A percentile compares a stretch with the other conserved stretches of the same genome.
phyloP scores from a whole-genome alignment of 306 rosid species.

The Trifolium pratense region DNA sequence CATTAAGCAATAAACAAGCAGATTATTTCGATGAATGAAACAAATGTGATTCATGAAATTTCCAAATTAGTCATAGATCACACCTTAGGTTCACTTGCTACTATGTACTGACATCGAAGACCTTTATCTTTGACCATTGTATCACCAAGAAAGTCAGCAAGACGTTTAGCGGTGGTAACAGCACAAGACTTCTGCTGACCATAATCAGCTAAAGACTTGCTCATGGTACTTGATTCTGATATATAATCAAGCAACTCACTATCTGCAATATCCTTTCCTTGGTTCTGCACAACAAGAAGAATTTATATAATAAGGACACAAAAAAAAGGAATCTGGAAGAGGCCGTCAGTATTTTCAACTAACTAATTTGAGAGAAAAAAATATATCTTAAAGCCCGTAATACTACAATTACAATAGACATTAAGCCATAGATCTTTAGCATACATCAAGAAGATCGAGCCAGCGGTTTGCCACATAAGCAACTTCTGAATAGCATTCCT shows the following conservation, averaged over 20 bases:
- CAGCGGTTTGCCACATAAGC: constrained; percentile 90
- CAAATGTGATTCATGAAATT: constrained; percentile 24
- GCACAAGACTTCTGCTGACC: constrained; percentile 94
- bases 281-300: constrained; percentile 63
- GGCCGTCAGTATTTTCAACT: constrained; percentile 35
- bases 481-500: constrained; percentile 89
- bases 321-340: constrained; percentile 19
- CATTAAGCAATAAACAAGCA: constrained; percentile 33
- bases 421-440: constrained; percentile 42
- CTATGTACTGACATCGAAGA: constrained; percentile 89
- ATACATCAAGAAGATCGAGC: constrained; percentile 99
- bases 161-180: constrained; percentile 94
- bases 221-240: constrained; percentile 99
- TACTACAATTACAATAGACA: constrained; percentile 35
- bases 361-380: constrained; percentile 29
- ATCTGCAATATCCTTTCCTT: constrained; percentile 88
- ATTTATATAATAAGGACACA: constrained; percentile 23
- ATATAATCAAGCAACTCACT: constrained; percentile 95
- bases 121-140: constrained; percentile 98
- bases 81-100: constrained; percentile 98
- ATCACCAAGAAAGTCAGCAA: constrained; percentile 94
- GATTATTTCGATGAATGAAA: constrained; percentile 32
- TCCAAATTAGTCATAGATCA: constrained; percentile 4
- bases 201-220: constrained; percentile 96
- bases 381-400: constrained; percentile 3